phyloP scores from a whole-genome alignment of 2,329 filamentous ascomycete species.

The Lecanoromycetidae sp. region DNA sequence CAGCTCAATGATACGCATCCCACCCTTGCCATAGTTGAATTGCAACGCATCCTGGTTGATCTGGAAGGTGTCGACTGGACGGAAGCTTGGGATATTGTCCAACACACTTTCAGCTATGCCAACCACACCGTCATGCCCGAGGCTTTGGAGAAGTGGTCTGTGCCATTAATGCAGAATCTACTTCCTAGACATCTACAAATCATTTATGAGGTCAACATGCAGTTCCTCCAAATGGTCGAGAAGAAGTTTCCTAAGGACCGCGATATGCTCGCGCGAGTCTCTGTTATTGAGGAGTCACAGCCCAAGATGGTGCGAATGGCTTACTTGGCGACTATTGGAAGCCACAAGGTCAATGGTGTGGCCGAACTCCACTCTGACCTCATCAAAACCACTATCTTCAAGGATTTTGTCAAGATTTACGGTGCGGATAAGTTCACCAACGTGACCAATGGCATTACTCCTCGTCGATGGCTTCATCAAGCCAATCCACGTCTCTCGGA shows the following conservation, averaged over 20 bases:
- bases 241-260: conserved; percentile 79
- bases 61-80: conserved; percentile 88
- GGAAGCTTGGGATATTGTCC: conserved; percentile 74
- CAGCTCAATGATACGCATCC: conserved; percentile 98
- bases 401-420: conserved; percentile 91
- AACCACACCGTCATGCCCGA: conserved; percentile 97
- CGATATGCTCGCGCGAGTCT: conserved; percentile 75
- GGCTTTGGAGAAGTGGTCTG: conserved; percentile 96
- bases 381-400: conserved; percentile 99
- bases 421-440: conserved; percentile 97
- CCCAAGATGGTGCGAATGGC: conserved; percentile 99
- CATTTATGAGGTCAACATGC: conserved; percentile 95
- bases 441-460: conserved; percentile 96
- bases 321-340: conserved; percentile 84
- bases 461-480: conserved; percentile 91
- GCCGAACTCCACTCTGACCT: conserved; percentile 95
- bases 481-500: conserved; percentile 88
- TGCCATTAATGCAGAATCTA: conserved; percentile 80
- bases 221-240: conserved; percentile 85
- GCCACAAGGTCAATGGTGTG: conserved; percentile 98
- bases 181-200: conserved; percentile 91
- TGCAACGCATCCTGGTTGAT: conserved; percentile 86
- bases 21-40: conserved; percentile 86
- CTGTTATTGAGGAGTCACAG: conserved; percentile 92
- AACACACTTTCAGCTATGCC: conserved; percentile 79